Conservation (phyloP, 148 eudicot species). For the Chenopodium quinoa region DNA sequence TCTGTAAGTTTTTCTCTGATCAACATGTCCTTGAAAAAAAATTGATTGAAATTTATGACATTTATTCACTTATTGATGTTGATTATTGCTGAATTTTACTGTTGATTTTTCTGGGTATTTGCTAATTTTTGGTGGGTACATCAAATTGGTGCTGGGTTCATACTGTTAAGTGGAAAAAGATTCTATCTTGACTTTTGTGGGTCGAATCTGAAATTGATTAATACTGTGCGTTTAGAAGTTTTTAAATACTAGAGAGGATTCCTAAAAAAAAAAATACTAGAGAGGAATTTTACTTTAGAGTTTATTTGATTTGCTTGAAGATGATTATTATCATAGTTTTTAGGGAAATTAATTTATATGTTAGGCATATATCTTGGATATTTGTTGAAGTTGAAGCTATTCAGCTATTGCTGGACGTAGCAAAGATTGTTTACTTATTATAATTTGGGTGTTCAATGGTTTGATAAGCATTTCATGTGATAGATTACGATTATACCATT, state of each 20-base stretch:
- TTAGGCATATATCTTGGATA: neutral
- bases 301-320: neutral
- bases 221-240: too few species aligned
- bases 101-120: neutral
- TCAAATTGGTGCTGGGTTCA: neutral
- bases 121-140: neutral
- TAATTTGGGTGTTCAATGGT: neutral
- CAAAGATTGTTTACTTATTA: neutral
- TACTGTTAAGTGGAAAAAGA: neutral
- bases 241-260: too few species aligned
- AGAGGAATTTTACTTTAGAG: neutral
- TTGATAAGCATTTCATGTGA: neutral
- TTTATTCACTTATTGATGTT: neutral
- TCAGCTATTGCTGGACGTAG: neutral
- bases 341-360: neutral
- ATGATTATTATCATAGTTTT: neutral
- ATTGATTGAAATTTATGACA: neutral
- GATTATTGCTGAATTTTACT: neutral
- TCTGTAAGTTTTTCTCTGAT: constrained; percentile 30
- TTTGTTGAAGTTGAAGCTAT: neutral
- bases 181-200: neutral
- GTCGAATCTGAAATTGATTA: neutral
- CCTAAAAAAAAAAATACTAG: neutral
- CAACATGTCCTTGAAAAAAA: too few species aligned
- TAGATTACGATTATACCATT: neutral